Evolutionary conservation across 1,139 yeast species (phyloP).

Genomic region (Scheffersomyces stambukii): DNA sequence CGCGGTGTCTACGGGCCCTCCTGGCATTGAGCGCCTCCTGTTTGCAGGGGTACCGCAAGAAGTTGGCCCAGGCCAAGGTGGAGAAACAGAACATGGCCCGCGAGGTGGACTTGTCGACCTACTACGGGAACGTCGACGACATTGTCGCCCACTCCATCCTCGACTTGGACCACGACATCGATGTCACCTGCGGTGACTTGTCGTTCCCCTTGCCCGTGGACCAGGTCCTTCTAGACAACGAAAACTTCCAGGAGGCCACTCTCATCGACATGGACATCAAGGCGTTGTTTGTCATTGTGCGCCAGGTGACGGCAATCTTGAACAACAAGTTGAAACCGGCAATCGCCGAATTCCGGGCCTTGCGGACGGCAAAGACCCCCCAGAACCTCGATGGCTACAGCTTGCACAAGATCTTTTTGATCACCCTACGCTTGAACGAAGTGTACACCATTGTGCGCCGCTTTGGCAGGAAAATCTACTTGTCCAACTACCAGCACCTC

Average conservation of each 20-base stretch:
- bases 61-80: slow-evolving; percentile 36
- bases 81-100: slow-evolving; percentile 19
- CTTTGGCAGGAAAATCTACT: slow-evolving; percentile 40
- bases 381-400: slow-evolving; percentile 25
- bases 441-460: slow-evolving; percentile 40
- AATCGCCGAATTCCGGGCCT: slow-evolving; percentile 22
- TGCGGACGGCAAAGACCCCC: too few relatives aligned
- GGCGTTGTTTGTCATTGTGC: slow-evolving; percentile 23
- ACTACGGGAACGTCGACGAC: slow-evolving; percentile 6
- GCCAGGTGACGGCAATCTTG: slow-evolving; percentile 19
- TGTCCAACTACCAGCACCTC: slow-evolving; percentile 39
- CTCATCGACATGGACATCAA: slow-evolving; percentile 43
- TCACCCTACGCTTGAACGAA: slow-evolving; percentile 44
- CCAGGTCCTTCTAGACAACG: slow-evolving; percentile 11
- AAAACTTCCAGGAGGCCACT: slow-evolving; percentile 25
- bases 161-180: slow-evolving; percentile 9
- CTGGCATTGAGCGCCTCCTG: slow-evolving; percentile 36
- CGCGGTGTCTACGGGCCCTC: slow-evolving; percentile 34
- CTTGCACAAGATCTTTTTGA: slow-evolving; percentile 46
- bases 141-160: slow-evolving; percentile 6
- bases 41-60: slow-evolving; percentile 44
- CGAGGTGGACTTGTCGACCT: slow-evolving; percentile 4
- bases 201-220: slow-evolving; percentile 15
- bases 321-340: slow-evolving; percentile 21
- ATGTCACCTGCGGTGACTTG: slow-evolving; percentile 14